Percentiles rank a stretch among this genome's conserved stretches.
Evolutionary conservation across 176 grass and related monocot genomes (phyloP).

Genomic region (Phyllostachys edulis): DNA sequence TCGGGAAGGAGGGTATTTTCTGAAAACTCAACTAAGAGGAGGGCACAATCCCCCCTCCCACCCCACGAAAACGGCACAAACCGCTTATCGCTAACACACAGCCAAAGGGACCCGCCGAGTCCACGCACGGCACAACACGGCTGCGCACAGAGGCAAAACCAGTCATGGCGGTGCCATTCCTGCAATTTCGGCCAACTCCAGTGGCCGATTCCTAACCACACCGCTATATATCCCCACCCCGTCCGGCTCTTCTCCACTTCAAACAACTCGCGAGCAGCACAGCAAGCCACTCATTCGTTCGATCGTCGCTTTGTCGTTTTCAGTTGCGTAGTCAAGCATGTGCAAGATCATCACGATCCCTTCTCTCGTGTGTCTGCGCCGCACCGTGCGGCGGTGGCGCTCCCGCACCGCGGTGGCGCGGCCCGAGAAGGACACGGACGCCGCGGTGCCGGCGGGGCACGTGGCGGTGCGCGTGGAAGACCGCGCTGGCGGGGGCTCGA

Average conservation of each 20-base stretch:
- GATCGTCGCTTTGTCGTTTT: not conserved
- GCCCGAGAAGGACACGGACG: not conserved
- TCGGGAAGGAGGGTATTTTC: no score
- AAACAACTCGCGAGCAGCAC: not conserved
- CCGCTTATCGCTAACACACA: no score
- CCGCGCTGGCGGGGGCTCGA: not conserved
- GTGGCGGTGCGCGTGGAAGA: conserved; percentile 37
- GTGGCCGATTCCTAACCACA: not conserved
- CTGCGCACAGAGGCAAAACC: no score
- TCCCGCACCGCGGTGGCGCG: not conserved
- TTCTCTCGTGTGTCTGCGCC: conserved; percentile 32
- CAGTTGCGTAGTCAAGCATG: not conserved
- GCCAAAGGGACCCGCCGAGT: no score
- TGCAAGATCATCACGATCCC: conserved; percentile 42
- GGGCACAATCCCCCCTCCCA: no score
- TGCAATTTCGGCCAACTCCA: conserved; percentile 5
- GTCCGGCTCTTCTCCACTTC: not conserved
- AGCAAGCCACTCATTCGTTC: not conserved
- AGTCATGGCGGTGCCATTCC: not conserved
- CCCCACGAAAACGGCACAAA: no score
- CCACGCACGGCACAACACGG: no score
- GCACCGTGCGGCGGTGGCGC: conserved; percentile 31
- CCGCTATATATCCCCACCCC: conserved; percentile 24
- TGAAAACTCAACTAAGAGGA: no score
- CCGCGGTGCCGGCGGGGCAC: conserved; percentile 40